Conservation (phyloP, 306 rosid species). For the Acacia acuminata region DNA sequence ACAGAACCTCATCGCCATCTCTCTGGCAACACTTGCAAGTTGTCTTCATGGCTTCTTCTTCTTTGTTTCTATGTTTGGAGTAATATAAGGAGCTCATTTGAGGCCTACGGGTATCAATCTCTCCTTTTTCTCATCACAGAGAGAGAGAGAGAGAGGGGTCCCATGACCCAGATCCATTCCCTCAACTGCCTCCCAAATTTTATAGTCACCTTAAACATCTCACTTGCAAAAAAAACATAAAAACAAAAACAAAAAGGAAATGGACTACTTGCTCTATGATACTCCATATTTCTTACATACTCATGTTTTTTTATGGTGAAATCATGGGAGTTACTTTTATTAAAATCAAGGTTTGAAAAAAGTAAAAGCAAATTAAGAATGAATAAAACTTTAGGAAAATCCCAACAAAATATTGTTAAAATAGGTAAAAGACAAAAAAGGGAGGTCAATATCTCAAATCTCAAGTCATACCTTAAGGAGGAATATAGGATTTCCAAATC, state of each 20-base stretch:
- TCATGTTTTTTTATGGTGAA: neutral
- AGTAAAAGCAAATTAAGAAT: too few relatives aligned
- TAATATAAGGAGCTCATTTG: conserved; percentile 25
- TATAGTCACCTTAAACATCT: neutral
- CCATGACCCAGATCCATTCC: conserved; percentile 6
- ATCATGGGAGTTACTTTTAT: too few relatives aligned
- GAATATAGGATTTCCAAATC: too few relatives aligned
- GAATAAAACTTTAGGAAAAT: too few relatives aligned
- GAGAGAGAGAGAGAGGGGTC: conserved; percentile 15
- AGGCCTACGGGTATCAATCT: neutral
- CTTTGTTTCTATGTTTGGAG: conserved; percentile 13
- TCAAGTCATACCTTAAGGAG: too few relatives aligned
- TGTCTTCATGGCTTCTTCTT: neutral
- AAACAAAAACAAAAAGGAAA: neutral
- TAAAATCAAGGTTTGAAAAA: too few relatives aligned
- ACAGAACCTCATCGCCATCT: neutral
- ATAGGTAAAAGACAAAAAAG: too few relatives aligned
- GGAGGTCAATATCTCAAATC: too few relatives aligned
- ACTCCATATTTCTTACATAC: neutral
- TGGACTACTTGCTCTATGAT: neutral
- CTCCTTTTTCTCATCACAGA: neutral
- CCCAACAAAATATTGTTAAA: too few relatives aligned
- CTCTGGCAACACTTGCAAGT: neutral
- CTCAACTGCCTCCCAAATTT: neutral
- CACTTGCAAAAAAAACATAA: neutral